Evolutionary conservation across 306 rosid genomes (phyloP).

Genomic region (Cucurbita moschata): DNA sequence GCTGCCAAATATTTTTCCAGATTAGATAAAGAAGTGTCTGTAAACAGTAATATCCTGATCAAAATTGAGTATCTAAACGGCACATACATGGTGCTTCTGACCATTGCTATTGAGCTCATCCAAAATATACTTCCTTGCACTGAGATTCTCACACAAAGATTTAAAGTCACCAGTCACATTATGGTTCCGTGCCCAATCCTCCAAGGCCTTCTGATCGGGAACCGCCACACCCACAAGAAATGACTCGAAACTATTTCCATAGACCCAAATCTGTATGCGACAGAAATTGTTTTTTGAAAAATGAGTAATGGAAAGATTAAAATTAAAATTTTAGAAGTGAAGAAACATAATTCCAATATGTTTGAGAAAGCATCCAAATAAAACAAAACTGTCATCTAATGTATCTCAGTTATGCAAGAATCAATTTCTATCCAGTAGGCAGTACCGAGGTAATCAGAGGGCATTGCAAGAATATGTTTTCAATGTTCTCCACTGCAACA

Average conservation of each 20-base stretch:
- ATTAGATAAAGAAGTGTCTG: background rate
- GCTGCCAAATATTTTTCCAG: constrained; percentile 29
- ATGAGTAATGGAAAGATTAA: background rate
- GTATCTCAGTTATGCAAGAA: background rate
- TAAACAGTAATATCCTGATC: background rate
- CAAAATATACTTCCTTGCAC: constrained; percentile 58
- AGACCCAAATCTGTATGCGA: constrained; percentile 62
- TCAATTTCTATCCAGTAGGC: background rate
- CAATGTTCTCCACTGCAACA: constrained; percentile 77
- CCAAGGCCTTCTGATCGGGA: constrained; percentile 62
- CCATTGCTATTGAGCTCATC: constrained; percentile 72
- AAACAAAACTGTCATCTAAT: background rate
- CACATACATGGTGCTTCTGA: constrained; percentile 55
- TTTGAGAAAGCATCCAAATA: background rate
- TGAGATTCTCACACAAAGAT: constrained; percentile 52
- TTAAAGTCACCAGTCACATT: constrained; percentile 38
- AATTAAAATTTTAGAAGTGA: background rate
- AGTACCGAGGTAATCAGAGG: constrained; percentile 61
- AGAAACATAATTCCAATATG: background rate
- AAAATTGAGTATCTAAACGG: background rate
- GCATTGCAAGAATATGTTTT: constrained; percentile 60
- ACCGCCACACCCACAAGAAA: constrained; percentile 81
- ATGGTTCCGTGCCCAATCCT: constrained; percentile 60
- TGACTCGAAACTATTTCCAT: constrained; percentile 95
- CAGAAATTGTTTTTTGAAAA: background rate